Base-by-base conservation (phyloP, 495 filamentous ascomycete genomes). In the Xylaria grammica region DNA sequence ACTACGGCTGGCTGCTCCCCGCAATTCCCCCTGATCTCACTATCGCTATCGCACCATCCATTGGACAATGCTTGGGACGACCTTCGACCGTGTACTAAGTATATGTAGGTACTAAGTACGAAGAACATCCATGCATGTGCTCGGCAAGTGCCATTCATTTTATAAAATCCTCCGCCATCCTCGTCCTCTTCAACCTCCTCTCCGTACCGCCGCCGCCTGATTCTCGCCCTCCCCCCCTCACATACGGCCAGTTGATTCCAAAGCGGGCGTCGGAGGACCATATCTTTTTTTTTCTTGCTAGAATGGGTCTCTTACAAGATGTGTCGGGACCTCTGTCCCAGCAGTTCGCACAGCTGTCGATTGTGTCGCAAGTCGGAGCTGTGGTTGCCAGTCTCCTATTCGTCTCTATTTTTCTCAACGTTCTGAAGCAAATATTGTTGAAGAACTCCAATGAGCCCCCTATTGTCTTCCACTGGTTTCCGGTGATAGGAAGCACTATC, bases 391-490 rank as follows among this genome's bases (percentile, higher is more conserved):
- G 66, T 32, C 78, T 87, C 67, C 26, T 88, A 44, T 73, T 86
- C 38, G 20, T 89, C 42, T 67, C 80, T 3, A 82, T 94, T 13
- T 62, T 88, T 42, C 36, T 89, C 67, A 93, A 94, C 69, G 85
- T 93, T 45, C 60, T 89, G 51, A 74, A 80, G 13, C 91, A 95
- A 71, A 62, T 91, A 3, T 76, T 93, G 56, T 88, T 90, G 74
- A 87, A 83, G 70, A 88, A 89, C 63, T 83, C 85, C 52, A 87
- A 87, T 72, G 89, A 92, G 70, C 91, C 91, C 13, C 91, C 91
- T 5, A 65, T 94, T 13, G 90, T 95, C 45, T 95, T 94, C 70
- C 90, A 94, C 77, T 93, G 87, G 87, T 85, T 95, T 67, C 92
- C 91, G 4, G 72, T 94, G 45, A 76, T 95, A 69, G 91, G 91